Evolutionary conservation across 345 rosid species (phyloP).

Genomic region (Aquilaria yunnanensis): DNA sequence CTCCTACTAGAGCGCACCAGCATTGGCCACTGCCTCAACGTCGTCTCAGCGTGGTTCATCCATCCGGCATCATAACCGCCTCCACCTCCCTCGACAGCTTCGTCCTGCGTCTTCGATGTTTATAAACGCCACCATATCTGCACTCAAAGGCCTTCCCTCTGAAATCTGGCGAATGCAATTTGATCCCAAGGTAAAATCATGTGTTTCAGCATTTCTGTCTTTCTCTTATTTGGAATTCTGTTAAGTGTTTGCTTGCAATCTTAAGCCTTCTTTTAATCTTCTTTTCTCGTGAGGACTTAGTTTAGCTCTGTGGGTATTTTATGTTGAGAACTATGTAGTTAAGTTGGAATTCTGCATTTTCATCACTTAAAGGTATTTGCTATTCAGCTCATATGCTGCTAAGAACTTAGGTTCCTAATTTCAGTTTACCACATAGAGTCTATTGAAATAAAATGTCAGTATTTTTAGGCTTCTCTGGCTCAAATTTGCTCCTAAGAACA

Average conservation of each 20-base stretch:
- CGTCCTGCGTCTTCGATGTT: conserved; percentile 84
- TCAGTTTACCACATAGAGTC: too few relatives aligned
- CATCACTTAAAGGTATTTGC: too few relatives aligned
- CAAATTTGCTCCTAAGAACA: too few relatives aligned
- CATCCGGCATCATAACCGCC: conserved; percentile 88
- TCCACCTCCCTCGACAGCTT: conserved; percentile 96
- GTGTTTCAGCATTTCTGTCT: not conserved
- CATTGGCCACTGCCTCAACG: conserved; percentile 90
- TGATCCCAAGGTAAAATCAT: conserved; percentile 58
- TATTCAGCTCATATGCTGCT: too few relatives aligned
- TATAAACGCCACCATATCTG: conserved; percentile 84
- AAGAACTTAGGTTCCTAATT: too few relatives aligned
- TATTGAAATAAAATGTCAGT: too few relatives aligned
- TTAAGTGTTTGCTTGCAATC: not conserved
- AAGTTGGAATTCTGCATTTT: too few relatives aligned
- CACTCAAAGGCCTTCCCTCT: conserved; percentile 92
- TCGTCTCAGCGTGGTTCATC: conserved; percentile 94
- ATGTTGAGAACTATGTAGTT: too few relatives aligned
- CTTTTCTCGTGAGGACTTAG: not conserved
- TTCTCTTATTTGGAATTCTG: not conserved
- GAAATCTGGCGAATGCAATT: conserved; percentile 98
- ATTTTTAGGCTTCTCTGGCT: too few relatives aligned
- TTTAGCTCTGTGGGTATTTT: too few relatives aligned
- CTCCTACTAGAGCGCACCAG: conserved; percentile 69
- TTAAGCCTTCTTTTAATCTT: not conserved